phyloP scores from a whole-genome alignment of 2,329 filamentous ascomycete species.

The Penicillium concentricum region DNA sequence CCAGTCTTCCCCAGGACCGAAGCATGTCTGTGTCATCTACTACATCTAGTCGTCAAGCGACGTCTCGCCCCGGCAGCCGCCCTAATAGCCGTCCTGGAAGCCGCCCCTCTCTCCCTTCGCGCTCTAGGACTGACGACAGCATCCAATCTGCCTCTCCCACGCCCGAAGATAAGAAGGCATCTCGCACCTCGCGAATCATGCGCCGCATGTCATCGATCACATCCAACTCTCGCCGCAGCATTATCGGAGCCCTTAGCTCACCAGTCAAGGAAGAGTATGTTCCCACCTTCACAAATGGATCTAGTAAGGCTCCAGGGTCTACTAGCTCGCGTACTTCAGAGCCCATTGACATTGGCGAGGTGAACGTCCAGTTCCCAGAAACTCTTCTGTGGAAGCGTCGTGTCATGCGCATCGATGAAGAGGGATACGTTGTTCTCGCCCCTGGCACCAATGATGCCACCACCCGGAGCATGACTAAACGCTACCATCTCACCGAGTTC shows the following conservation, averaged over 20 bases:
- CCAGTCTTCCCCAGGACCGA: constrained; percentile 31
- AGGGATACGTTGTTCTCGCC: constrained; percentile 79
- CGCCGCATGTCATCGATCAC: constrained; percentile 65
- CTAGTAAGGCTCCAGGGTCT: constrained; percentile 46
- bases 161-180: constrained; percentile 54
- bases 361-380: constrained; percentile 97
- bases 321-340: constrained; percentile 40
- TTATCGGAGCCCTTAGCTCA: constrained; percentile 38
- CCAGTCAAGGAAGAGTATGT: constrained; percentile 35
- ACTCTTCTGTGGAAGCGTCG: constrained; percentile 95
- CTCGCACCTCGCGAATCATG: constrained; percentile 61
- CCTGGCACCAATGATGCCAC: constrained; percentile 62
- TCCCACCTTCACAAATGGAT: constrained; percentile 7
- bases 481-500: constrained; percentile 86
- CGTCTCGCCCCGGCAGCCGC: constrained; percentile 42
- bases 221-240: constrained; percentile 52
- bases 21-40: constrained; percentile 43
- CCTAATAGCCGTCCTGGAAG: constrained; percentile 43
- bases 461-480: constrained; percentile 65
- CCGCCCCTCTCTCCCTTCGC: constrained; percentile 41
- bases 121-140: constrained; percentile 37
- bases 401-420: constrained; percentile 78
- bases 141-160: constrained; percentile 29
- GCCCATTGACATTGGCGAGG: constrained; percentile 74
- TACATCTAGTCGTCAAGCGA: constrained; percentile 34